Base-by-base conservation (phyloP, 495 filamentous ascomycete genomes). In the Podospora sp. region DNA sequence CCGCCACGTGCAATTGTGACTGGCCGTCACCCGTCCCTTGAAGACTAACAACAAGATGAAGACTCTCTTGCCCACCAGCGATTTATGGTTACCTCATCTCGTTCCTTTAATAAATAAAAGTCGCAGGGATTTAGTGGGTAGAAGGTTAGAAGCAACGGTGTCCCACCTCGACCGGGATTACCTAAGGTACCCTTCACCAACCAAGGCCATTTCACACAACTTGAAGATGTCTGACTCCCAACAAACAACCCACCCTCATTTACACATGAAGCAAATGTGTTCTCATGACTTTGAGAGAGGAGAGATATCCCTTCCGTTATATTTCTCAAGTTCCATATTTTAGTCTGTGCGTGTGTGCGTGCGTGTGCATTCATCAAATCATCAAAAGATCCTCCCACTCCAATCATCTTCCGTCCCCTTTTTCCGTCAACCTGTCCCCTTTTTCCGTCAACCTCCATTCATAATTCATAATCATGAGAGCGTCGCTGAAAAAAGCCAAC, bases 381-480 rank as follows among this genome's bases (percentile, higher is more conserved):
- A 55, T 55, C 52, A 55, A 24, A 26, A 55, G 20, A 35, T 8
- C 26, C 29, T 29, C 25, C 29, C 53, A 6, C 11, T 14, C 35
- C 22, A n/a, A 6, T 24, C 29, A 24, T 49, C 59, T 24, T 3
- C 35, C 59, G 8, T 46, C 59, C 36, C 21, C 26, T 24, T 60
- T 22, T 62, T 25, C 59, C 21, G 20, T 12, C 50, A n/a, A 6
- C 6, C 16, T 6, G 16, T 53, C 21, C 21, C 50, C 4, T n/a
- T n/a, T n/a, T n/a, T 33, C n/a, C 24, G 8, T 14, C 20, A 26
- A 2, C 52, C 6, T 21, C 14, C 20, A 14, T 24, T 62, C 59
- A 8, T 62, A 12, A 62, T n/a, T 62, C 59, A 49, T 62, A 40
- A 62, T 62, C 59, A 40, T 62, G 59, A 62, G 21, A 62, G 27